Evolutionary conservation across 2,329 filamentous ascomycete genomes (phyloP).

Genomic region (Alternaria triticimaculans): DNA sequence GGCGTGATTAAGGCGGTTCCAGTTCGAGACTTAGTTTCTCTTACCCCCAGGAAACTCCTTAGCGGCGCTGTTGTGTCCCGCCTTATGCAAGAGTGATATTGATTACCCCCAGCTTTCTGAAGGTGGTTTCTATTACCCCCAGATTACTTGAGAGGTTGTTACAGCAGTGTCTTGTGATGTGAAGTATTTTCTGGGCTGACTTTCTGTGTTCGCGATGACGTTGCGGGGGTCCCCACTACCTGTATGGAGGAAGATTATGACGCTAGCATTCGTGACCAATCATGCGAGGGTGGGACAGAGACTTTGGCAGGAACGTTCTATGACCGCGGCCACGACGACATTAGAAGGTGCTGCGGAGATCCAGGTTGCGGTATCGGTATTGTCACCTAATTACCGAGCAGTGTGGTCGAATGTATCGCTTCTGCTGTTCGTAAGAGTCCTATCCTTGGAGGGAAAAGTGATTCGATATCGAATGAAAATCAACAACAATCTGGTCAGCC

Average conservation of each 20-base stretch:
- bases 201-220: constrained; percentile 25
- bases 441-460: neutral
- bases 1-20: constrained; percentile 29
- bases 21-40: constrained; percentile 15
- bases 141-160: constrained; percentile 34
- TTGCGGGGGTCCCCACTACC: constrained; percentile 14
- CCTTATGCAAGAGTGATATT: constrained; percentile 17
- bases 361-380: neutral
- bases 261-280: constrained; percentile 25
- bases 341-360: neutral
- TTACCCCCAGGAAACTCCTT: constrained; percentile 32
- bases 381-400: neutral
- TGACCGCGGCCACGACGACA: neutral
- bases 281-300: neutral
- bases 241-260: constrained; percentile 22
- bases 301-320: neutral
- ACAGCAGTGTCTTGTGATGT: constrained; percentile 29
- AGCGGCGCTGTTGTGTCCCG: constrained; percentile 21
- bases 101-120: constrained; percentile 25
- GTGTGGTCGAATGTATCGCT: neutral
- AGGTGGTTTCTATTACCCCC: constrained; percentile 38
- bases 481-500: neutral
- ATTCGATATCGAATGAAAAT: neutral
- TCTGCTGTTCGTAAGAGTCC: neutral
- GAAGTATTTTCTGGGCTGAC: constrained; percentile 17